These are phyloP conservation scores for Metroxylon sagu DNA, from an alignment of 176 grass and related monocot genomes.

Conservation along the genomic window DNA sequence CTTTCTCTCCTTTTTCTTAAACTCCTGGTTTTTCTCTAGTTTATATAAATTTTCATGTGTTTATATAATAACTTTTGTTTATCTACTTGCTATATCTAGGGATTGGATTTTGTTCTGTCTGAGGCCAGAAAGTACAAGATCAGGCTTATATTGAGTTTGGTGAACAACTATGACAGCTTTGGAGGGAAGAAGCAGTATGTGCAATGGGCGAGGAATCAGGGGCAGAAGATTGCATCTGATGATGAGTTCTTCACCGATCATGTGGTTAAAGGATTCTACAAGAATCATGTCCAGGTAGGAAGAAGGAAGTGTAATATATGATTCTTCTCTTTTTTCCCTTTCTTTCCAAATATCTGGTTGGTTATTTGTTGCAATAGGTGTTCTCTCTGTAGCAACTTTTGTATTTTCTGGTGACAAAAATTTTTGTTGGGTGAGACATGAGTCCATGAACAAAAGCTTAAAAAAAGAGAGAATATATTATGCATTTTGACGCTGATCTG, in stretches of 20 bases:
- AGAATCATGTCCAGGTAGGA: conserved; percentile 83
- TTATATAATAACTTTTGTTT: background rate
- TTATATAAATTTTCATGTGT: background rate
- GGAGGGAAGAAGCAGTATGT: conserved; percentile 97
- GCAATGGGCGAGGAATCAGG: conserved; percentile 72
- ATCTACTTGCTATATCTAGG: conserved; percentile 22
- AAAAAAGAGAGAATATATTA: too few species aligned
- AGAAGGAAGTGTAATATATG: background rate
- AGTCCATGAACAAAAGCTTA: too few species aligned
- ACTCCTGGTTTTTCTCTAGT: conserved; percentile 4
- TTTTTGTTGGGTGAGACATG: too few species aligned
- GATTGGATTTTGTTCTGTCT: conserved; percentile 81
- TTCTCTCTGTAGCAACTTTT: too few species aligned
- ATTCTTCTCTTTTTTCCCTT: too few species aligned
- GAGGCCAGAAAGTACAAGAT: conserved; percentile 64
- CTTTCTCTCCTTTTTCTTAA: background rate
- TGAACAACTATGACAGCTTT: conserved; percentile 70
- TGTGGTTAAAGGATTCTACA: conserved; percentile 65
- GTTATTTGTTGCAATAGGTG: too few species aligned
- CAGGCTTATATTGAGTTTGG: conserved; percentile 76
- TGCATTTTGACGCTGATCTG: too few species aligned
- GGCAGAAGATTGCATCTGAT: conserved; percentile 66
- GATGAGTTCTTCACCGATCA: conserved; percentile 87
- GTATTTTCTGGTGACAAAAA: too few species aligned
- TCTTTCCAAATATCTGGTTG: too few species aligned